A percentile compares a stretch with the other conserved stretches of the same genome.
Conservation (phyloP, 2,329 filamentous ascomycete species). For the Pseudopyrenochaeta lycopersici region DNA sequence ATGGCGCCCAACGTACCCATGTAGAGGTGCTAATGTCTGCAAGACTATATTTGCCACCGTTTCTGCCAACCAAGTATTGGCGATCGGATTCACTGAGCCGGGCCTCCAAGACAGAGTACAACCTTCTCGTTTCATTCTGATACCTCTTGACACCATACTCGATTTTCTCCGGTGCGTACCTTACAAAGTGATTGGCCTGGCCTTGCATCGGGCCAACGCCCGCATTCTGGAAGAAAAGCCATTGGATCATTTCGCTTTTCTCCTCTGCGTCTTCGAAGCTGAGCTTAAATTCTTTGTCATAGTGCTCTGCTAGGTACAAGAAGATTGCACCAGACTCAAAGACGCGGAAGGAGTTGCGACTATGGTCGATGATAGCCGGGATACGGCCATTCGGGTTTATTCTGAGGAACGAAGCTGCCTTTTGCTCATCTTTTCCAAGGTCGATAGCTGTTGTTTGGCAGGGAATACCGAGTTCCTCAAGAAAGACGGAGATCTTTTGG, state of each 20-base stretch:
- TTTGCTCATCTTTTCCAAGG: constrained; percentile 74
- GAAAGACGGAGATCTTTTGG: constrained; percentile 82
- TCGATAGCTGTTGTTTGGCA: constrained; percentile 58
- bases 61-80: constrained; percentile 67
- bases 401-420: constrained; percentile 80
- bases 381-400: constrained; percentile 93
- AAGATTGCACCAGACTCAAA: constrained; percentile 85
- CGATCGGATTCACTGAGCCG: constrained; percentile 61
- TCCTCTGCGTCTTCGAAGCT: constrained; percentile 79
- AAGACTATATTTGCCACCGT: constrained; percentile 62
- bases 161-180: constrained; percentile 82
- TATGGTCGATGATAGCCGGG: constrained; percentile 79
- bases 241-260: constrained; percentile 79
- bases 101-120: constrained; percentile 78
- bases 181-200: constrained; percentile 79
- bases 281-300: constrained; percentile 80
- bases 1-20: constrained; percentile 71
- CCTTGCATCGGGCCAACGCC: constrained; percentile 81
- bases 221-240: constrained; percentile 75
- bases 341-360: constrained; percentile 72
- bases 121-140: constrained; percentile 78
- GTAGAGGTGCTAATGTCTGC: constrained; percentile 80
- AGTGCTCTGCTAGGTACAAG: constrained; percentile 80
- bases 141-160: constrained; percentile 83
- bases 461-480: constrained; percentile 74